These are phyloP conservation scores for Arabis alpina DNA, from an alignment of 345 rosid species.

Conservation along the genomic window DNA sequence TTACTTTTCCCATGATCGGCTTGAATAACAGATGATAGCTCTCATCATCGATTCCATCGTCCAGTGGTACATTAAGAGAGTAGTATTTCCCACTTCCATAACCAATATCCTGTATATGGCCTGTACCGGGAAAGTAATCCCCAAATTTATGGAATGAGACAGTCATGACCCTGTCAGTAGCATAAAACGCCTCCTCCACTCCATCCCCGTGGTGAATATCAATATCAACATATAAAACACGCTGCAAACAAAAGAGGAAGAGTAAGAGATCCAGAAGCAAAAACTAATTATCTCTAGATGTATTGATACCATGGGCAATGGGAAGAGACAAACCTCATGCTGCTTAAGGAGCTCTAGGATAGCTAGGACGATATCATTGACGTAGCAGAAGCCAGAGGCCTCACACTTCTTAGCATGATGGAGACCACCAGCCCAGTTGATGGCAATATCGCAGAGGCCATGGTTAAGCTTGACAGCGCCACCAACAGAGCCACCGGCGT, in stretches of 20 bases:
- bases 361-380: conserved; percentile 74
- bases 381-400: conserved; percentile 59
- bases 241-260: conserved; percentile 45
- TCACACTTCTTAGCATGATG: conserved; percentile 75
- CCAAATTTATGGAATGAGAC: conserved; percentile 76
- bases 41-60: conserved; percentile 77
- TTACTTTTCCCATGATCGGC: conserved; percentile 67
- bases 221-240: conserved; percentile 71
- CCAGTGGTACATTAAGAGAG: conserved; percentile 70
- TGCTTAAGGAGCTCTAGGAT: conserved; percentile 75
- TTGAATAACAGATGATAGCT: conserved; percentile 72
- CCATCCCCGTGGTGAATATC: conserved; percentile 78
- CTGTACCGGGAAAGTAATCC: conserved; percentile 73
- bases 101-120: conserved; percentile 61
- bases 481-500: conserved; percentile 75
- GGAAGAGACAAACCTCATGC: conserved; percentile 57
- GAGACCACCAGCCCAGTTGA: conserved; percentile 75
- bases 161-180: conserved; percentile 74
- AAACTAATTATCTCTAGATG: not conserved
- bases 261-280: conserved; percentile 8
- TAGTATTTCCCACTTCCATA: conserved; percentile 63
- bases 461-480: conserved; percentile 74
- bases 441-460: conserved; percentile 62
- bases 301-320: not conserved
- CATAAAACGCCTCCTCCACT: conserved; percentile 77